phyloP scores from a whole-genome alignment of 1,139 yeast species.

The Hyphopichia fennica region DNA sequence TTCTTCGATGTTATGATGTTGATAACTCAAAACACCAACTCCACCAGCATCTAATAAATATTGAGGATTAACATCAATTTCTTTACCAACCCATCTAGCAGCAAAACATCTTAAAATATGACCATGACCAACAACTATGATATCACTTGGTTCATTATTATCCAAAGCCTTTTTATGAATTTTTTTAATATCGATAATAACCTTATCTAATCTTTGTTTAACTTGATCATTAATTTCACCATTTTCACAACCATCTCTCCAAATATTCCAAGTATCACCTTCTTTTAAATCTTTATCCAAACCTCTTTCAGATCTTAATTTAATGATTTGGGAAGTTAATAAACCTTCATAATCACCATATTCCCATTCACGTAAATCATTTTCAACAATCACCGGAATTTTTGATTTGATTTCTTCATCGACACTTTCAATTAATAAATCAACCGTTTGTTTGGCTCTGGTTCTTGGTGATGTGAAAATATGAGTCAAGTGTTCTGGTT shows the following conservation, averaged over 20 bases:
- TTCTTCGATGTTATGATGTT: conserved; percentile 78
- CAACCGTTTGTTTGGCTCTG: conserved; percentile 75
- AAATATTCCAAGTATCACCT: conserved; percentile 69
- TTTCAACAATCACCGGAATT: conserved; percentile 54
- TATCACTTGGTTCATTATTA: conserved; percentile 60
- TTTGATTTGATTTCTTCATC: conserved; percentile 45
- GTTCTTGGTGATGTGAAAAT: conserved; percentile 77
- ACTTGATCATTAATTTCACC: conserved; percentile 75
- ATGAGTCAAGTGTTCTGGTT: conserved; percentile 61
- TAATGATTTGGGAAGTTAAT: conserved; percentile 63
- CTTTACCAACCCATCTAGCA: conserved; percentile 76
- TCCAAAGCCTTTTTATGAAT: conserved; percentile 64
- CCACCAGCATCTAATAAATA: conserved; percentile 93
- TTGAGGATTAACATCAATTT: conserved; percentile 65
- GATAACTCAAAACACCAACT: conserved; percentile 87
- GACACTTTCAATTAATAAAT: conserved; percentile 52
- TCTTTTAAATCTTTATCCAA: conserved; percentile 34
- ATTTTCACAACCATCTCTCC: conserved; percentile 91
- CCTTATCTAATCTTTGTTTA: conserved; percentile 65
- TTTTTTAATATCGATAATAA: conserved; percentile 60
- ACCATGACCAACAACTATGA: conserved; percentile 87
- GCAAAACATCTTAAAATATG: conserved; percentile 88
- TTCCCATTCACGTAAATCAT: conserved; percentile 88
- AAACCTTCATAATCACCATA: conserved; percentile 95
- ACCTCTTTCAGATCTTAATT: conserved; percentile 60